Percentiles rank a stretch among this genome's conserved stretches.
These are phyloP conservation scores for Blastocystis sp. DNA, from an alignment of 352 stramenopile genomes.

Conservation along the genomic window DNA sequence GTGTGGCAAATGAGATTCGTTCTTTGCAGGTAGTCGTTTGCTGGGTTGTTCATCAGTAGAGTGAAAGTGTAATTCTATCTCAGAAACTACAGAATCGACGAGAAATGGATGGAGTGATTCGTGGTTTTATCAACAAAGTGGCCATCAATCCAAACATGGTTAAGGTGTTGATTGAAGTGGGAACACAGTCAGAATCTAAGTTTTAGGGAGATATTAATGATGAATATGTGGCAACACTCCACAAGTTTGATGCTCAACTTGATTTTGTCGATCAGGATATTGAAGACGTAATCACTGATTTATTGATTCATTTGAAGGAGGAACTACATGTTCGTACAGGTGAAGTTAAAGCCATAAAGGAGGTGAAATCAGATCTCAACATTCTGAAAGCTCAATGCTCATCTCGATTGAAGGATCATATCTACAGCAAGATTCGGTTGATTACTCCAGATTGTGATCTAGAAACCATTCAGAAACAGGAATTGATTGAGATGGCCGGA, in stretches of 20 bases:
- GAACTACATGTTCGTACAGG: neutral
- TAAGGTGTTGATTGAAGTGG: conserved; percentile 13
- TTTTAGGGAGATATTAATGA: conserved; percentile 28
- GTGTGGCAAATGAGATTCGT: conserved; percentile 21
- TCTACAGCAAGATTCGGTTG: neutral
- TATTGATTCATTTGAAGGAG: neutral
- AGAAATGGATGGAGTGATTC: conserved; percentile 2
- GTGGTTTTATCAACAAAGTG: conserved; percentile 20
- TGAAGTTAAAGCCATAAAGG: neutral
- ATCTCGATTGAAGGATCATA: neutral
- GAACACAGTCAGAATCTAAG: neutral
- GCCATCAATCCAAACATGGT: conserved; percentile 53
- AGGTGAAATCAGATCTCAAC: conserved; percentile 1
- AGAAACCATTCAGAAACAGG: neutral
- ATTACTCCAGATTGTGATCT: conserved; percentile 8
- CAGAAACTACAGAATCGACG: conserved; percentile 24
- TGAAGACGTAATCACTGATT: neutral
- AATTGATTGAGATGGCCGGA: neutral
- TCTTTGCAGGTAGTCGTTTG: neutral
- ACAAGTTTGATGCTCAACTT: conserved; percentile 32
- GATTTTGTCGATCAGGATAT: neutral
- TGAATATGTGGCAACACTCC: conserved; percentile 3
- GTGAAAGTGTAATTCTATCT: neutral
- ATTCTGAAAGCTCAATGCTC: conserved; percentile 29
- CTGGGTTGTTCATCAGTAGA: neutral